A percentile compares a stretch with the other conserved stretches of the same genome.
These are phyloP conservation scores for Biscogniauxia mediterranea DNA, from an alignment of 2,329 filamentous ascomycete genomes.

Conservation along the genomic window DNA sequence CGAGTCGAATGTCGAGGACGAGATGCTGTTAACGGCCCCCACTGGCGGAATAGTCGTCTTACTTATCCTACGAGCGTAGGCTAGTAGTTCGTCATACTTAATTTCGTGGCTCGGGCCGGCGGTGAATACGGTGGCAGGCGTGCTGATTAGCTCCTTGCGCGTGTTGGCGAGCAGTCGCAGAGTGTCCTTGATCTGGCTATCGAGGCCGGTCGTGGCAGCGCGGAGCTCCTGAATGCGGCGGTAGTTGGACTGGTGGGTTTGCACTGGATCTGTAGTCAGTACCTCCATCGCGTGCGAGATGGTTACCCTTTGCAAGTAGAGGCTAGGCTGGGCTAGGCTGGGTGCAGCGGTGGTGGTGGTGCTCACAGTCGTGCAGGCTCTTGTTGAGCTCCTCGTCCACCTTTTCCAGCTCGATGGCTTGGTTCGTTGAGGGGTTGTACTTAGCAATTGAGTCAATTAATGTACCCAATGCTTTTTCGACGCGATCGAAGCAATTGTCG, in stretches of 20 bases:
- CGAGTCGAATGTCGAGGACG: slow-evolving; percentile 27
- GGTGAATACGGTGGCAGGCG: slow-evolving; percentile 56
- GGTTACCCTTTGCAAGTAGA: too few species aligned
- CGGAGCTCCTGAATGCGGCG: slow-evolving; percentile 68
- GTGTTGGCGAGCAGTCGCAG: slow-evolving; percentile 68
- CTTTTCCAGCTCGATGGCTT: slow-evolving; percentile 66
- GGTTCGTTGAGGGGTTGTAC: slow-evolving; percentile 70
- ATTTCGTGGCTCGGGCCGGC: slow-evolving; percentile 53
- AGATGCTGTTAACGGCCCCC: slow-evolving; percentile 42
- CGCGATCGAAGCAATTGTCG: slow-evolving; percentile 61
- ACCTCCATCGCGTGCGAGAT: too few species aligned
- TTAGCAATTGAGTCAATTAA: slow-evolving; percentile 79
- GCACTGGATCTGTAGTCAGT: slow-evolving; percentile 47
- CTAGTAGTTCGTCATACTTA: slow-evolving; percentile 70
- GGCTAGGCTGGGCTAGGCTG: too few species aligned
- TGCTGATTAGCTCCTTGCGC: slow-evolving; percentile 68
- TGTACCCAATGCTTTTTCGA: slow-evolving; percentile 64
- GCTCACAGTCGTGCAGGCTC: slow-evolving; percentile 63
- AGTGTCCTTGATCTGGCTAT: slow-evolving; percentile 70
- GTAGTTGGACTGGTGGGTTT: slow-evolving; percentile 73
- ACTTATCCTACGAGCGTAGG: slow-evolving; percentile 76
- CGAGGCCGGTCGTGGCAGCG: slow-evolving; percentile 61
- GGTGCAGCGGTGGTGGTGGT: not conserved
- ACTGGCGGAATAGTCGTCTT: slow-evolving; percentile 74
- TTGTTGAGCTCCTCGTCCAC: slow-evolving; percentile 68